These are phyloP conservation scores for Chlorella ohadii DNA, from an alignment of 139 green algal genomes.

Conservation along the genomic window DNA sequence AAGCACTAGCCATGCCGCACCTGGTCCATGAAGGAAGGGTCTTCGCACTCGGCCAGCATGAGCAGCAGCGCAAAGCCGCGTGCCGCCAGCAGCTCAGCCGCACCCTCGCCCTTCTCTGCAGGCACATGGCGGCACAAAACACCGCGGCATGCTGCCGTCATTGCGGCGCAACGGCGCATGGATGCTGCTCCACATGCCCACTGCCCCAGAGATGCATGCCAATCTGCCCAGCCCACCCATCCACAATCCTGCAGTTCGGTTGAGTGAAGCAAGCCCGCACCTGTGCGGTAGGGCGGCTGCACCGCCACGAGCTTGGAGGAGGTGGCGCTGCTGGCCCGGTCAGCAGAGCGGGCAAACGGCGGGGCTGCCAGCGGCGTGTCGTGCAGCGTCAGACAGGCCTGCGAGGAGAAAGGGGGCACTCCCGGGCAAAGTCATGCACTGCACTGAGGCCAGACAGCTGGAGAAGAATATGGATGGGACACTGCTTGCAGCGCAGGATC, in stretches of 20 bases:
- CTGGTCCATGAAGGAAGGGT: constrained; percentile 35
- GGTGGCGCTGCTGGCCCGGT: constrained; percentile 15
- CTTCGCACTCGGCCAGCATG: constrained; percentile 40
- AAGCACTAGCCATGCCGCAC: not conserved
- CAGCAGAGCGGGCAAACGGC: constrained; percentile 29
- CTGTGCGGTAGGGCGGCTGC: constrained; percentile 45
- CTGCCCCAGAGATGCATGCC: too few species aligned
- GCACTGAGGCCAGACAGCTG: too few species aligned
- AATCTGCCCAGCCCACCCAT: not conserved
- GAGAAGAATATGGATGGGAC: too few species aligned
- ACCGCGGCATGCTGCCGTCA: not conserved
- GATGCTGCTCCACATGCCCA: too few species aligned
- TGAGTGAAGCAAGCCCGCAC: not conserved
- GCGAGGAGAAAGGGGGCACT: too few species aligned
- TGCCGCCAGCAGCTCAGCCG: constrained; percentile 47
- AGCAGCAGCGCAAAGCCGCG: constrained; percentile 47
- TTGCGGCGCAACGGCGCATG: too few species aligned
- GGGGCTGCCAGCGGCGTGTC: constrained; percentile 40
- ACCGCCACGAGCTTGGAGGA: constrained; percentile 26
- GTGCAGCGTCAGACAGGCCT: constrained; percentile 44
- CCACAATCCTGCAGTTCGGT: too few species aligned
- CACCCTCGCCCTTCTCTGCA: constrained; percentile 34
- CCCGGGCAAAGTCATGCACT: too few species aligned
- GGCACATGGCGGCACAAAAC: too few species aligned
- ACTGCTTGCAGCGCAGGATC: too few species aligned